phyloP scores from a whole-genome alignment of 148 eudicot genomes.

The Dianthus caryophyllus region DNA sequence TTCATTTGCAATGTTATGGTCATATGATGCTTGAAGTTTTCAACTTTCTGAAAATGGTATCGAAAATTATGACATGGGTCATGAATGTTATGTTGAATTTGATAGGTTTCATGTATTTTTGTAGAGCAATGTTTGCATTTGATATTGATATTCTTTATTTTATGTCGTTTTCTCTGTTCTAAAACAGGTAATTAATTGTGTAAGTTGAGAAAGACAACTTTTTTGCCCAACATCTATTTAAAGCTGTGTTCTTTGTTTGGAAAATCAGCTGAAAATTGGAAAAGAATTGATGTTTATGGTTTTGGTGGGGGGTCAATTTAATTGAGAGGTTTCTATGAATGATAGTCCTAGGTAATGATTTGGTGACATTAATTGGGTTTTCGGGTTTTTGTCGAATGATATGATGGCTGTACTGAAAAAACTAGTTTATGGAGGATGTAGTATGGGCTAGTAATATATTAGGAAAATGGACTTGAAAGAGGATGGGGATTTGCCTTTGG shows the following conservation, averaged over 20 bases:
- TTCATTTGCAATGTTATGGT: conserved; percentile 1
- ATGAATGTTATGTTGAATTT: conserved; percentile 1
- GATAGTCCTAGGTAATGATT: conserved; percentile 14
- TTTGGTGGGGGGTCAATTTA: conserved; percentile 12
- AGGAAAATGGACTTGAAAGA: conserved; percentile 48
- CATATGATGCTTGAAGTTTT: conserved; percentile 17
- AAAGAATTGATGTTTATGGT: conserved; percentile 5
- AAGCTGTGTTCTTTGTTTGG: conserved; percentile 17
- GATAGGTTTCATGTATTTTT: background rate
- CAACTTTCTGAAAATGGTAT: background rate
- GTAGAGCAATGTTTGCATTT: conserved; percentile 14
- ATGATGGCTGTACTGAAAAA: conserved; percentile 1
- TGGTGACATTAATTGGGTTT: conserved; percentile 10
- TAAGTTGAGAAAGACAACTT: conserved; percentile 14
- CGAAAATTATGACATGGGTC: conserved; percentile 5
- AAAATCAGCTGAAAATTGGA: conserved; percentile 3
- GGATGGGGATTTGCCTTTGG: conserved; percentile 36
- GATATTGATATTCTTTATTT: conserved; percentile 19
- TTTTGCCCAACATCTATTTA: background rate
- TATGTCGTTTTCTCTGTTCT: conserved; percentile 20
- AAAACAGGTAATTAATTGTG: conserved; percentile 22
- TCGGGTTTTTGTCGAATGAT: background rate
- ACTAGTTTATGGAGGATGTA: conserved; percentile 19
- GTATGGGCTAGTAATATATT: conserved; percentile 22
- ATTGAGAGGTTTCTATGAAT: conserved; percentile 14